Evolutionary conservation across 129 eudicot genomes (phyloP), one percentile per base, ranked within the genome.

Genomic region (Chrysanthemum seticuspe): DNA sequence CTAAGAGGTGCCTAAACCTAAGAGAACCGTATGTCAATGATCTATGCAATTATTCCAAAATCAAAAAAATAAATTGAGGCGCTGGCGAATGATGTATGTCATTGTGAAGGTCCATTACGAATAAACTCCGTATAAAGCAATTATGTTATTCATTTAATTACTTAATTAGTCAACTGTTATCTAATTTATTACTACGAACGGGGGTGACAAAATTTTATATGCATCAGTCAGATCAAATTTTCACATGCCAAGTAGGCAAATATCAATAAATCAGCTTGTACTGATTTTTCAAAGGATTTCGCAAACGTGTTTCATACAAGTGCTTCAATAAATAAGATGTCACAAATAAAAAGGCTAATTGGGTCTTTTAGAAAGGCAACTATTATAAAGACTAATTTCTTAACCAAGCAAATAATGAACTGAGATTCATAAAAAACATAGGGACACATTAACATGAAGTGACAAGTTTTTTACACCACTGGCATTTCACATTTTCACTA

Each of bases 11-110:
- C 64, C 21, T 10, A 18, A 45, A 13, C 45, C 44, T 6, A 6
- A 45, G 1, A 62, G 61, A 62, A 62, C 31, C 19, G 34, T 13
- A 62, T 48, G 62, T 73, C 31, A 49, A 49, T n/a, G 67, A 58
- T 59, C 47, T 54, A 44, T 4, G 57, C 25, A 57, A 72, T 23
- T 21, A 72, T 12, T 19, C 23, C 15, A 13, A 19, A 15, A 65
- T 16, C 4, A 40, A n/a, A 56, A 56, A 16, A 6, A 15, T 4
- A 56, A 36, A 36, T 36, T 36, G 45, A 36, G 45, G 45, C 5
- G 45, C 5, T 36, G 45, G 45, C 9, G 45, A 36, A 36, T 6
- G 45, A 36, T 36, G 62, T 56, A 16, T n/a, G 15, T 56, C 15
- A 59, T 36, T 36, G 7, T 34, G 36, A 59, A 55, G 10, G 62